Conservation (phyloP, 805 yeast genomes). For the Wickerhamiella kazuoi region DNA sequence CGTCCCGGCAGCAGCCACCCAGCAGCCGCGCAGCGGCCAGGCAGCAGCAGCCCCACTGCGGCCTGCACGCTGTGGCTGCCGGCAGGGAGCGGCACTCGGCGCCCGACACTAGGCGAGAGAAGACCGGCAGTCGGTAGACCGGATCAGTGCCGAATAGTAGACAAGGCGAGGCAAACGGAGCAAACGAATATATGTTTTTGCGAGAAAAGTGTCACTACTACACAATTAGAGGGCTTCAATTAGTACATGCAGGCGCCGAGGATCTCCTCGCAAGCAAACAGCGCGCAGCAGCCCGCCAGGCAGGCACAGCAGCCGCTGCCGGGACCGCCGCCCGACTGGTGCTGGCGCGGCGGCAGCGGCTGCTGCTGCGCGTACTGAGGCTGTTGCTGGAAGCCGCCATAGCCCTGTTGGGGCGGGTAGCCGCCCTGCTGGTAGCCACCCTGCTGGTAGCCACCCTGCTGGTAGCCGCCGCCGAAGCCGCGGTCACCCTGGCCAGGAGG, state of each 20-base stretch:
- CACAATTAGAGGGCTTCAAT: neutral
- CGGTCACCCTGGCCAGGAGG: conserved; percentile 3
- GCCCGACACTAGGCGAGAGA: no score
- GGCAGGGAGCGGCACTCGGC: no score
- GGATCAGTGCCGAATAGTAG: no score
- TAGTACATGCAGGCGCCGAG: neutral
- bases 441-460: conserved; percentile 9
- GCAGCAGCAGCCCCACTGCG: no score
- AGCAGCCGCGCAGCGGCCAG: no score
- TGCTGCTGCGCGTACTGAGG: conserved; percentile 22
- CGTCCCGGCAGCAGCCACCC: no score
- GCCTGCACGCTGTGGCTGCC: no score
- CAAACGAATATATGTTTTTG: no score
- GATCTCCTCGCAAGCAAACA: conserved; percentile 6
- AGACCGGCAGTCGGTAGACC: no score
- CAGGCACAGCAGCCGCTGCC: conserved; percentile 17
- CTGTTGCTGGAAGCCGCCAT: conserved; percentile 20
- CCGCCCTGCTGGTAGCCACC: conserved; percentile 15
- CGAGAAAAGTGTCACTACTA: neutral
- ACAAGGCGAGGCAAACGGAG: no score
- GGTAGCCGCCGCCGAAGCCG: conserved; percentile 6
- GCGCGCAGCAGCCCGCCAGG: conserved; percentile 8
- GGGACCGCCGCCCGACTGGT: conserved; percentile 9
- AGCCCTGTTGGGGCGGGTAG: conserved; percentile 7
- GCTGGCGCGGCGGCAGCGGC: conserved; percentile 13